Evolutionary conservation across 768 basidiomycete genomes (phyloP), one percentile per base, ranked within the genome.

Genomic region (Cystofilobasidium capitatum): DNA sequence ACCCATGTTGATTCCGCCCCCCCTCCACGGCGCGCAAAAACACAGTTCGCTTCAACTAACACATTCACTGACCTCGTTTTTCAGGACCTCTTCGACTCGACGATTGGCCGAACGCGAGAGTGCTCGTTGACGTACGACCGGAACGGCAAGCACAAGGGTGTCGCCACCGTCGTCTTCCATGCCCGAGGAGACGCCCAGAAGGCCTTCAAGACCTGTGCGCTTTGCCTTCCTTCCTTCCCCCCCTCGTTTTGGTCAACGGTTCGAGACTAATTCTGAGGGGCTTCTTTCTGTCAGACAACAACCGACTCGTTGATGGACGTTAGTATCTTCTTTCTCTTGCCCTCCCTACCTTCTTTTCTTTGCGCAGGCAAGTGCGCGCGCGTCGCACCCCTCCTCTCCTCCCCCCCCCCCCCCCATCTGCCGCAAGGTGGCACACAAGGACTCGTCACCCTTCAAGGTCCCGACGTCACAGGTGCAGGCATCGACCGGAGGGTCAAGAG

Each of bases 291-390:
- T 8, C 42, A 77, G 76, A 98, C 82, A 91, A 99, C 84, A 90
- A 89, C 81, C 88, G 96, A 77, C 88, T 98, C 81, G 93, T 99
- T 85, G 96, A 99, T 87, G 91, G 92, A 82, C 96, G 96, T 99
- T 88, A 91, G 96, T 98, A 88, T 80, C 82, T 76, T 73, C 77
- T 77, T 76, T 69, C 26, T 54, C 14, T 62, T 31, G 22, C 26
- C 20, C 39, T 57, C n/a, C n/a, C n/a, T n/a, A n/a, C n/a, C n/a
- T 58, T n/a, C 29, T 44, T 51, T 40, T 2, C 42, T 57, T 26
- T 42, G n/a, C 37, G 20, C 54, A 9, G 22, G 36, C 35, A 16
- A 22, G 14, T 54, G 49, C 42, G 54, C 45, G 24, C 54, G 29
- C 14, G 22, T n/a, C n/a, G n/a, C n/a, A n/a, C 17, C 35, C n/a